phyloP scores from a whole-genome alignment of 345 rosid species.

The Punica granatum region DNA sequence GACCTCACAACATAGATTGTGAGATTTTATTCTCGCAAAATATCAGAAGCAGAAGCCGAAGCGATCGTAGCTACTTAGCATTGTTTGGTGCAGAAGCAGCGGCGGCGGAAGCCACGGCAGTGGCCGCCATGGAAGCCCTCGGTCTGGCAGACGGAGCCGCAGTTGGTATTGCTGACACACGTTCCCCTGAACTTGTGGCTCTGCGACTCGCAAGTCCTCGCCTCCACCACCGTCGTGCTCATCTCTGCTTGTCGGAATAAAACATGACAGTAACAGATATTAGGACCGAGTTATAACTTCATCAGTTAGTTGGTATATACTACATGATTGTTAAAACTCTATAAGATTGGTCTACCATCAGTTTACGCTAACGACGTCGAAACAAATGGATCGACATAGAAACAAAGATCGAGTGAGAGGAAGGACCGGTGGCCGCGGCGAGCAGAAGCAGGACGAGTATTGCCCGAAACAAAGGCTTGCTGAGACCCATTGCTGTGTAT shows the following conservation, averaged over 20 bases:
- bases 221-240: slow-evolving; percentile 20
- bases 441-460: slow-evolving; percentile 3
- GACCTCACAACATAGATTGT: neutral
- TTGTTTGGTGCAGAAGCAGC: slow-evolving; percentile 32
- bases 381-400: neutral
- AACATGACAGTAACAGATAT: neutral
- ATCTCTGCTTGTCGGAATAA: neutral
- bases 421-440: neutral
- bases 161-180: slow-evolving; percentile 24
- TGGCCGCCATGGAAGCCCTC: slow-evolving; percentile 34
- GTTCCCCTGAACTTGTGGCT: slow-evolving; percentile 33
- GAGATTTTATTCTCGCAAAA: neutral
- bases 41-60: neutral
- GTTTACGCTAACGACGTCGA: no score
- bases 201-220: slow-evolving; percentile 30
- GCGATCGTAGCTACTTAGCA: slow-evolving; percentile 13
- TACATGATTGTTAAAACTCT: no score
- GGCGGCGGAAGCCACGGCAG: slow-evolving; percentile 35
- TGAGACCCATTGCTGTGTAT: neutral
- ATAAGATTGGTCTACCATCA: no score
- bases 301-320: no score
- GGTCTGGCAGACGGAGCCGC: slow-evolving; percentile 26
- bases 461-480: slow-evolving; percentile 1
- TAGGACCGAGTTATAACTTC: no score
- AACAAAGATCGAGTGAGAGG: neutral